Evolutionary conservation across 75 land plant species (phyloP), one percentile per base, ranked within the genome.

Genomic region (Gnetum montanum): DNA sequence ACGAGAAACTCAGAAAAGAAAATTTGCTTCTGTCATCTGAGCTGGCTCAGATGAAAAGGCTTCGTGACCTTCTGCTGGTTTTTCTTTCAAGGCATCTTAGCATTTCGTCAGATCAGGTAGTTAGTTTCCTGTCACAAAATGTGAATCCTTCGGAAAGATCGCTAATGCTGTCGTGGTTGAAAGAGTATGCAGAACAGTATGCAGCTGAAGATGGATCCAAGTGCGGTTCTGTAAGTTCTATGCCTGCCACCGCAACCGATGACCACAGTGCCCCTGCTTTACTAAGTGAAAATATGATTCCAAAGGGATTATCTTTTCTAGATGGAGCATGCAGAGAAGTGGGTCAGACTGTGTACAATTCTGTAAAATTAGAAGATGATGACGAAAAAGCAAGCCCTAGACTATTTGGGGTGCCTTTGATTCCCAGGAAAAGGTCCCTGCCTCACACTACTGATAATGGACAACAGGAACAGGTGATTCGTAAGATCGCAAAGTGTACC

Each of bases 31-130:
- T 81, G 23, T 15, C 66, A 13, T 73, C 85, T 7, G 85, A 81
- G 78, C 70, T 81, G 22, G 47, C 82, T 1, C 73, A 81, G 31
- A 67, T 81, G 64, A 75, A 69, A 12, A 80, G 64, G 50, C 62
- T 81, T 31, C 66, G 70, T 59, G 70, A 65, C 37, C 81, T 77
- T n/a, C 47, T 69, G 46, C 36, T 81, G 12, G 41, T 34, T 40
- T 72, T 78, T 48, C 18, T 81, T 12, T 76, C 73, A 46, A 57
- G 56, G 36, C 65, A 70, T 27, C 49, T 50, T 24, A 58, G 58
- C 26, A 30, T 35, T 6, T 33, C 73, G 2, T 24, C 61, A 43
- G 38, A 63, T 63, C 11, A 26, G 15, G 47, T 43, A 41, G 28
- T 29, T 20, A 43, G 10, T 24, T 57, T 57, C 18, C 47, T 43